Base-by-base conservation (phyloP, 2,329 filamentous ascomycete genomes). In the Plectosphaerella plurivora region DNA sequence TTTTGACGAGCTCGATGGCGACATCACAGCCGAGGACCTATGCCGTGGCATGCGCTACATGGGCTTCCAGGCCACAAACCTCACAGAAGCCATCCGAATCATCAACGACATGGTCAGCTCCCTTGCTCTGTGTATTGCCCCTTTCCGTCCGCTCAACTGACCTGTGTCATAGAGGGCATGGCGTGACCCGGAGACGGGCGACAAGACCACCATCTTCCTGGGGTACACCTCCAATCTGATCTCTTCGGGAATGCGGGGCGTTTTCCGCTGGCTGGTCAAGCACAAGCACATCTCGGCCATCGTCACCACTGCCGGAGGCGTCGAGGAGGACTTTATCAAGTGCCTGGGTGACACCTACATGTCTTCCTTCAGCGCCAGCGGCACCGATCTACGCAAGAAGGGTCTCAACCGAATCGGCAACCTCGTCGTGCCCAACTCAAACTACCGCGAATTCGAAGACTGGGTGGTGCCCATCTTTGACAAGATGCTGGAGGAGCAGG, bases 241-340 rank as follows among this genome's bases (percentile, higher is more conserved):
- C 64, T 97, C 94, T 0, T 99, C 93, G 4, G 94, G 94, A 9
- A 82, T 99, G 28, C 84, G 94, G 51, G 92, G 96, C 59, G 92
- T 92, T 36, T 77, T 99, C 59, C 89, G 94, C 52, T 99, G 91
- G 74, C 83, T 99, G 1, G 92, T 95, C 45, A 83, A 97, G 73
- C 91, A 99, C 73, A 87, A 86, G 57, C 92, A 97, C 67, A 86
- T 99, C 57, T 94, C 91, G 1, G 89, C 88, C 59, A 90, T 99
- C 63, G 94, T 99, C 55, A 96, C 94, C 22, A 96, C 94, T 0
- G 94, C 94, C 0, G 94, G 94, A 45, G 94, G 94, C 48, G 83
- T 99, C 50, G 94, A 99, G 70, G 94, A 99, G 68, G 94, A 99
- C 70, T 86, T 99, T 53, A 99, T 99, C 79, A 99, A 99, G 75